A percentile compares a stretch with the other conserved stretches of the same genome.
phyloP scores from a whole-genome alignment of 2,329 filamentous ascomycete species.

The Sclerotinia sclerotiorum region DNA sequence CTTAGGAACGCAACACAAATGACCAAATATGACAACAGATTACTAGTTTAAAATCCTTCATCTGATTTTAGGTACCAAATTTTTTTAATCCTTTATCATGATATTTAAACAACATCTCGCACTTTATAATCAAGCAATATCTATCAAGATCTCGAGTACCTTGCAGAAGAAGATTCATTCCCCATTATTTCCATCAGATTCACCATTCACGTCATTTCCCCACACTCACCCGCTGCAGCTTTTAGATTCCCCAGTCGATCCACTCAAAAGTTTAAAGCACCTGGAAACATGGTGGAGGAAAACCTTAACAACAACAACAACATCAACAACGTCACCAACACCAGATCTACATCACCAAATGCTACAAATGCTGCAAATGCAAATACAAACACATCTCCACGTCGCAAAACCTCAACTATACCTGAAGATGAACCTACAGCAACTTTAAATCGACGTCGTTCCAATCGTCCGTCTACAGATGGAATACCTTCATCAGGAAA shows the following conservation, averaged over 20 bases:
- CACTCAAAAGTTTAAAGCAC: background rate
- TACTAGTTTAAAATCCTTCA: too few species aligned
- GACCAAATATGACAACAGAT: too few species aligned
- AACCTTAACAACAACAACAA: background rate
- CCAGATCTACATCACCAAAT: conserved; percentile 4
- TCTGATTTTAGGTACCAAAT: too few species aligned
- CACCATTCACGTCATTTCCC: conserved; percentile 1
- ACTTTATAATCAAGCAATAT: background rate
- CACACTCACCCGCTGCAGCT: background rate
- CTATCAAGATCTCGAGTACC: background rate
- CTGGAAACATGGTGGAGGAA: conserved; percentile 24
- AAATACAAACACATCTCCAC: conserved; percentile 19
- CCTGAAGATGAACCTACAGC: conserved; percentile 30
- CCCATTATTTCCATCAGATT: background rate
- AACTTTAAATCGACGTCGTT: conserved; percentile 31
- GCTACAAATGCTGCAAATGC: conserved; percentile 18
- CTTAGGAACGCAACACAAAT: too few species aligned
- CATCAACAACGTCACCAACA: background rate
- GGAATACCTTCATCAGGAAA: conserved; percentile 31
- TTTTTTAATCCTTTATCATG: background rate
- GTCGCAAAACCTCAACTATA: conserved; percentile 21
- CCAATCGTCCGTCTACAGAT: conserved; percentile 37
- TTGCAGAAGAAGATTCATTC: conserved; percentile 1
- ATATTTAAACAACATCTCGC: background rate
- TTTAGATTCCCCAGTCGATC: conserved; percentile 9